Conservation (phyloP, 2,329 filamentous ascomycete genomes). For the Aspergillus caelatus region DNA sequence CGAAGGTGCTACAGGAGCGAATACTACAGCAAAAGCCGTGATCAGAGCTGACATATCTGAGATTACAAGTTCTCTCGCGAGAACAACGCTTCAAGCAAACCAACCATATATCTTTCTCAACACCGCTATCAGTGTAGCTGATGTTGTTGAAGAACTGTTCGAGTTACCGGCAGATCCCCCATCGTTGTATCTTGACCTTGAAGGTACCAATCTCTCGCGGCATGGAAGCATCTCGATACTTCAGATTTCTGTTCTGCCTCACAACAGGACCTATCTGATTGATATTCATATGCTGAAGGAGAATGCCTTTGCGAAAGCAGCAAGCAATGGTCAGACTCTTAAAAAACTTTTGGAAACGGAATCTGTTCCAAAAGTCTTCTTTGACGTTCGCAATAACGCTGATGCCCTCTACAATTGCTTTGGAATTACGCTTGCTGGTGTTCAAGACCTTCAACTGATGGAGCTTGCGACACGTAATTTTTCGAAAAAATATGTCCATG, state of each 20-base stretch:
- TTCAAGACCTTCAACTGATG: conserved; percentile 61
- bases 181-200: conserved; percentile 54
- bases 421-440: conserved; percentile 45
- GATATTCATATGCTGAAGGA: conserved; percentile 46
- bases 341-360: conserved; percentile 51
- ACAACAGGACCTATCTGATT: conserved; percentile 44
- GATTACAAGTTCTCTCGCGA: neutral
- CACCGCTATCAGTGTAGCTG: neutral
- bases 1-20: neutral
- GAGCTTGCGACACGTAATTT: conserved; percentile 47
- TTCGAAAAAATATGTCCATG: conserved; percentile 29
- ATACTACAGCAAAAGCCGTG: neutral
- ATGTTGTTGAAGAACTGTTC: neutral
- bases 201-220: conserved; percentile 50
- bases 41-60: neutral
- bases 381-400: conserved; percentile 62
- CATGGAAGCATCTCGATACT: conserved; percentile 52
- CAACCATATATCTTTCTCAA: neutral
- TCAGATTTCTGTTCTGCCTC: conserved; percentile 39
- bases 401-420: conserved; percentile 57
- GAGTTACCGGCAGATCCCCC: conserved; percentile 14
- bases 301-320: conserved; percentile 44
- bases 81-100: neutral
- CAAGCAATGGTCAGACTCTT: conserved; percentile 23
- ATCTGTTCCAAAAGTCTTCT: conserved; percentile 55